phyloP scores from a whole-genome alignment of 2,329 filamentous ascomycete species.

The Aureobasidium sp. region DNA sequence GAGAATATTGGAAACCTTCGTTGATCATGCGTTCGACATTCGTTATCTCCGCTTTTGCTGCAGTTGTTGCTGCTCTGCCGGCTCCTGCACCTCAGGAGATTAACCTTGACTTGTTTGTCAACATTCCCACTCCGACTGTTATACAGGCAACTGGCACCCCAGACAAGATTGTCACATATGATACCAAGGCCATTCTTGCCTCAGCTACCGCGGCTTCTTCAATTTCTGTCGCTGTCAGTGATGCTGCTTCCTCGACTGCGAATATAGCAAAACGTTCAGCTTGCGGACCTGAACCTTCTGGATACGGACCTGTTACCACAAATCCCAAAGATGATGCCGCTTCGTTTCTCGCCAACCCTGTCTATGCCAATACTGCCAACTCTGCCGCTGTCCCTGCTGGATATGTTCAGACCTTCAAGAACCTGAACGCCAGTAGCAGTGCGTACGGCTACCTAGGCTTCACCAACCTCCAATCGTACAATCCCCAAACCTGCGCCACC shows the following conservation, averaged over 20 bases:
- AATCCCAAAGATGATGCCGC: conserved; percentile 25
- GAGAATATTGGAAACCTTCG: background rate
- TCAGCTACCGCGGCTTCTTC: conserved; percentile 19
- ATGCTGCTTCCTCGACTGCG: conserved; percentile 9
- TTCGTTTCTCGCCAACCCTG: conserved; percentile 23
- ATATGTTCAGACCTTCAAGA: conserved; percentile 18
- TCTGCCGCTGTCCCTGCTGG: conserved; percentile 17
- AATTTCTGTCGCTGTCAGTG: conserved; percentile 14
- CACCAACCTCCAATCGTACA: conserved; percentile 18
- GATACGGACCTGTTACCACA: background rate
- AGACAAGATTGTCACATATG: conserved; percentile 19
- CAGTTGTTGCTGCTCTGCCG: background rate
- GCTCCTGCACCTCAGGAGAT: conserved; percentile 10
- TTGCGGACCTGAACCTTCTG: background rate
- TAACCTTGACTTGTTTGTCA: conserved; percentile 1
- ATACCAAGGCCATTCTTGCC: conserved; percentile 19
- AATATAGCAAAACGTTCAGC: conserved; percentile 2
- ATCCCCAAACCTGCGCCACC: conserved; percentile 13
- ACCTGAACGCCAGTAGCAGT: conserved; percentile 17
- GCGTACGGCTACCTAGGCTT: conserved; percentile 18
- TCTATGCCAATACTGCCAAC: conserved; percentile 18
- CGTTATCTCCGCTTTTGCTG: background rate
- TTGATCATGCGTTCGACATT: background rate
- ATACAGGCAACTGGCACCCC: conserved; percentile 13
- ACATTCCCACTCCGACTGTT: conserved; percentile 16